Conservation (phyloP, 2,329 filamentous ascomycete genomes). For the Xylaria sp. region DNA sequence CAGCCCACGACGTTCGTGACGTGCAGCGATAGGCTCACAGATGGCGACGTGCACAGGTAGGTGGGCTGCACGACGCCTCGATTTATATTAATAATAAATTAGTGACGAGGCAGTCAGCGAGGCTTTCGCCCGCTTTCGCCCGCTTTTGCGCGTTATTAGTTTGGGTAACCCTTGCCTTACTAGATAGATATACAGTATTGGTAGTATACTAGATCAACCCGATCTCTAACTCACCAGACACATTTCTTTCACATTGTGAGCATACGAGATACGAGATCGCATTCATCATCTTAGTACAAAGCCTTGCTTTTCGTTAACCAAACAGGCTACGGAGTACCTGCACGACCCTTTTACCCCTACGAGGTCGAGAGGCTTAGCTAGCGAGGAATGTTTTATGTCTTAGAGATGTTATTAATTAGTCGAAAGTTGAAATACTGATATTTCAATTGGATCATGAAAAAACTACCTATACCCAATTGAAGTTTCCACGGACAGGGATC, state of each 20-base stretch:
- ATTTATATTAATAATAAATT: slow-evolving; percentile 26
- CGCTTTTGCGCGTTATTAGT: slow-evolving; percentile 12
- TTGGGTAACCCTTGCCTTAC: slow-evolving; percentile 10
- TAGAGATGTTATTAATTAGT: background rate
- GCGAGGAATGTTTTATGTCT: too few species aligned
- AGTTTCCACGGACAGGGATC: background rate
- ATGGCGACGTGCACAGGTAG: slow-evolving; percentile 38
- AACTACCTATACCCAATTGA: background rate
- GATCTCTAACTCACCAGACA: slow-evolving; percentile 8
- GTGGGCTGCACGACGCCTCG: slow-evolving; percentile 37
- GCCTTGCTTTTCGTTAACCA: background rate
- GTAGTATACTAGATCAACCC: slow-evolving; percentile 1
- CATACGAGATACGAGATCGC: background rate
- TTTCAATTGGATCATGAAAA: background rate
- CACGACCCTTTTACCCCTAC: too few species aligned
- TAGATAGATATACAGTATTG: background rate
- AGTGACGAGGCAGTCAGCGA: slow-evolving; percentile 24
- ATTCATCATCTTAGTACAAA: background rate
- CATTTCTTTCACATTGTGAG: background rate
- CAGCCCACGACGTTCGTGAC: slow-evolving; percentile 38
- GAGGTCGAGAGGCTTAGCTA: background rate
- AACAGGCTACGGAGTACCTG: background rate
- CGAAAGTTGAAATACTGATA: background rate
- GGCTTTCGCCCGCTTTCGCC: slow-evolving; percentile 27
- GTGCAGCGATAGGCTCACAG: slow-evolving; percentile 41